Percentiles rank a stretch among this genome's conserved stretches.
phyloP scores from a whole-genome alignment of 768 basidiomycete species.

The Russula griseocarnosa region DNA sequence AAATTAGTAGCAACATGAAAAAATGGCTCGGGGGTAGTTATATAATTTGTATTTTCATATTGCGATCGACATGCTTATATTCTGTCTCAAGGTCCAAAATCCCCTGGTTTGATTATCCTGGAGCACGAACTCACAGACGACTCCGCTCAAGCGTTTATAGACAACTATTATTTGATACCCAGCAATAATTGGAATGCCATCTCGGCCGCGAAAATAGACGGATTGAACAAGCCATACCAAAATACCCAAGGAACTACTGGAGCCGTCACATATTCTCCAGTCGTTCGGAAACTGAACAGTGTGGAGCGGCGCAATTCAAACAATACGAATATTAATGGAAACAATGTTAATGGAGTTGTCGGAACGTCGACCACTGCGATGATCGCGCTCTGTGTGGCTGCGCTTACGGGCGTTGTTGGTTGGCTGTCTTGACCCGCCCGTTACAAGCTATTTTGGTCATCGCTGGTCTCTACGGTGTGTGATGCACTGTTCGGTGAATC shows the following conservation, averaged over 20 bases:
- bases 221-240: constrained; percentile 19
- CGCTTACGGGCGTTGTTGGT: neutral
- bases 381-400: neutral
- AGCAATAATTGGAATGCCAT: constrained; percentile 18
- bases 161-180: constrained; percentile 17
- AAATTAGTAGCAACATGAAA: constrained; percentile 19
- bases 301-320: neutral
- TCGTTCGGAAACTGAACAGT: neutral
- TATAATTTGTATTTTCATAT: neutral
- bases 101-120: constrained; percentile 41
- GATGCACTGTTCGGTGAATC: neutral
- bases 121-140: constrained; percentile 42
- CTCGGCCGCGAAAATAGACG: constrained; percentile 20
- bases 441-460: neutral
- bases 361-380: neutral
- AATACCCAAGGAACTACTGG: constrained; percentile 19
- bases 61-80: neutral
- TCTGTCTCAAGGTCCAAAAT: constrained; percentile 33
- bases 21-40: constrained; percentile 20
- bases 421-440: neutral
- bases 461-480: neutral
- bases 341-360: neutral
- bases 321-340: too few relatives aligned
- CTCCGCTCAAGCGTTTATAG: constrained; percentile 28
- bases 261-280: constrained; percentile 6